phyloP scores from a whole-genome alignment of 495 filamentous ascomycete species.

The Tuber microsphaerosporum region DNA sequence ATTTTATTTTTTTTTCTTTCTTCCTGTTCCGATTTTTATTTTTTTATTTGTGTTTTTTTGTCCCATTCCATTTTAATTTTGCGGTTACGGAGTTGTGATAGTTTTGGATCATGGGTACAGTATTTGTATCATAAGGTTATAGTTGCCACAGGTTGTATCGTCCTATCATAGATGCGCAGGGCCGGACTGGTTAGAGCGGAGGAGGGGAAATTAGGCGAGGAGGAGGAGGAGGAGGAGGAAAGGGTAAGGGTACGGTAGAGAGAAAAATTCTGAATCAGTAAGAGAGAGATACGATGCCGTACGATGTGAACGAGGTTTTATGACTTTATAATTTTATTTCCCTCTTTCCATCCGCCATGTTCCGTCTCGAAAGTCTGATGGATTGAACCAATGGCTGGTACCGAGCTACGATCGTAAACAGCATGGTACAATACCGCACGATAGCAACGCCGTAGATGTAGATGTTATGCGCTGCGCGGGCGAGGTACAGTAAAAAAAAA shows the following conservation, averaged over 20 bases:
- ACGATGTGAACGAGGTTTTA: neutral
- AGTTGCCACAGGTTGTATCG: neutral
- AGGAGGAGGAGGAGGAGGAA: neutral
- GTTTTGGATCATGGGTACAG: neutral
- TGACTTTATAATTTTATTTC: neutral
- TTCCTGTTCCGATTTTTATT: neutral
- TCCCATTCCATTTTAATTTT: neutral
- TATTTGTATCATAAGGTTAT: neutral
- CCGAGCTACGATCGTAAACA: neutral
- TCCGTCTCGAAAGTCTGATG: neutral
- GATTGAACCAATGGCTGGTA: neutral
- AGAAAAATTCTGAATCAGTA: neutral
- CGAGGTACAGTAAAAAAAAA: neutral
- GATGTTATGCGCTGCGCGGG: neutral
- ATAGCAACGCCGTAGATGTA: neutral
- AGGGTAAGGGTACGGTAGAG: neutral
- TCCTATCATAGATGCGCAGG: neutral
- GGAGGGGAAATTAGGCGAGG: slow-evolving; percentile 1
- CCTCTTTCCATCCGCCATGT: neutral
- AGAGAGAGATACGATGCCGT: neutral
- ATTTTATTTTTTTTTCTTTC: too few relatives aligned
- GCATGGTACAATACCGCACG: neutral
- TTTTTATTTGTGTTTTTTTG: neutral
- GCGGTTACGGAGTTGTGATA: neutral
- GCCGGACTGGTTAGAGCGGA: neutral